phyloP scores from a whole-genome alignment of 495 filamentous ascomycete species.

The Astrocystis sublimbata region DNA sequence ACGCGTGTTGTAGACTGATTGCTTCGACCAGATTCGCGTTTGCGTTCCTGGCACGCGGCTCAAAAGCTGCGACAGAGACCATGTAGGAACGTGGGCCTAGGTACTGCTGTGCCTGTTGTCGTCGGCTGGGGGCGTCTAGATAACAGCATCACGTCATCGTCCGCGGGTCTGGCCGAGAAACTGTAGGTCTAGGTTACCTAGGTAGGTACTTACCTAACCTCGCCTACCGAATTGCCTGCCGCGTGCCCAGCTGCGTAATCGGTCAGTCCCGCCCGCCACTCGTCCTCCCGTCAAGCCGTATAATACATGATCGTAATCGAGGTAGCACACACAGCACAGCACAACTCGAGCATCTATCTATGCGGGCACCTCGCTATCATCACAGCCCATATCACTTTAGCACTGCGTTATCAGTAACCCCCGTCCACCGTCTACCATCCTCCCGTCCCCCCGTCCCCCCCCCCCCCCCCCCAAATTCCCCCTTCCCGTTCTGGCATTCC shows the following conservation, averaged over 20 bases:
- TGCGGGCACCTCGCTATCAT: no score
- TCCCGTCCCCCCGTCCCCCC: neutral
- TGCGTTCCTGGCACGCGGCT: neutral
- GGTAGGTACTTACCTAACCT: neutral
- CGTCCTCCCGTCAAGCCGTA: no score
- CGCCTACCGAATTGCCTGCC: neutral
- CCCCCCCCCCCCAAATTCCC: neutral
- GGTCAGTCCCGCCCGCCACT: no score
- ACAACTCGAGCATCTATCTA: no score
- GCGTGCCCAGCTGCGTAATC: no score
- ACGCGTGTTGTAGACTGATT: neutral
- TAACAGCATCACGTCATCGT: constrained; percentile 6
- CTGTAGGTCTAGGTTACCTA: neutral
- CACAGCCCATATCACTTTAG: no score
- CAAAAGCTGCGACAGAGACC: neutral
- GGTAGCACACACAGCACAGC: no score
- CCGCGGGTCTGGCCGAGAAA: neutral
- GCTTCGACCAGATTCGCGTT: neutral
- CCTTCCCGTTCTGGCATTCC: neutral
- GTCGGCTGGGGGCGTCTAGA: neutral
- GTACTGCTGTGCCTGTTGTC: no score
- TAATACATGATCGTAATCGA: no score
- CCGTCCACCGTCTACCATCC: no score
- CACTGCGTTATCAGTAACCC: constrained; percentile 12
- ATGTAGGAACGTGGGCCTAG: no score